A percentile compares a stretch with the other conserved stretches of the same genome.
Evolutionary conservation across 2,329 filamentous ascomycete species (phyloP).

Genomic region (Colletotrichum truncatum): DNA sequence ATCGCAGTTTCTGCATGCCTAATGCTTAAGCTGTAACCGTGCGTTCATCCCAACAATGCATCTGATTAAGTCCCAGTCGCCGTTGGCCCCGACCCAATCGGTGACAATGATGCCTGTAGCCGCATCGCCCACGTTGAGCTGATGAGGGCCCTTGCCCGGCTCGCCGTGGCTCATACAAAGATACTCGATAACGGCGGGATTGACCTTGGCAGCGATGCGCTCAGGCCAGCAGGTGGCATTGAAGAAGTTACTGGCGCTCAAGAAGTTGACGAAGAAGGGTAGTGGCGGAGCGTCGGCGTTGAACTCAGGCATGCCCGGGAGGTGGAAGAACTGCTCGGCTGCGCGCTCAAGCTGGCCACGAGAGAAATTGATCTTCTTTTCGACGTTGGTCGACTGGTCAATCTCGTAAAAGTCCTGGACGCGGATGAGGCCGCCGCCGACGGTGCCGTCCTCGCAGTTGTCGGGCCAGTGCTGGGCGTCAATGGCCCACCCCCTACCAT

Average conservation of each 20-base stretch:
- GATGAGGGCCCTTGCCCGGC: conserved; percentile 56
- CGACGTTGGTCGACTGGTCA: conserved; percentile 76
- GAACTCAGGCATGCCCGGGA: conserved; percentile 44
- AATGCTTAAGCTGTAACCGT: conserved; percentile 61
- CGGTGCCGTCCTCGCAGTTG: conserved; percentile 81
- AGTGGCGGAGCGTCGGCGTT: conserved; percentile 41
- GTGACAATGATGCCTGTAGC: conserved; percentile 89
- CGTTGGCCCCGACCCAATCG: conserved; percentile 89
- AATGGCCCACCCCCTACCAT: conserved; percentile 63
- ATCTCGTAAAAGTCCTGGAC: conserved; percentile 98
- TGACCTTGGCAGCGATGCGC: conserved; percentile 86
- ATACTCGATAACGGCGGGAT: conserved; percentile 76
- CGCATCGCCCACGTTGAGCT: conserved; percentile 71
- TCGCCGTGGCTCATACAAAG: conserved; percentile 67
- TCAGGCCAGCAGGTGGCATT: conserved; percentile 93
- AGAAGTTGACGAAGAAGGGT: conserved; percentile 89
- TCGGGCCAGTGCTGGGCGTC: conserved; percentile 81
- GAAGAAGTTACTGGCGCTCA: conserved; percentile 95
- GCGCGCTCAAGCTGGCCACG: conserved; percentile 82
- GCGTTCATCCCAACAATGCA: conserved; percentile 94
- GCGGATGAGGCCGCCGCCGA: conserved; percentile 76
- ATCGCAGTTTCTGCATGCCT: conserved; percentile 23
- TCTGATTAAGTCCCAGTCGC: conserved; percentile 89
- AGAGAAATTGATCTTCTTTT: conserved; percentile 80
- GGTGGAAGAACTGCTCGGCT: conserved; percentile 57